Percentiles rank a stretch among this genome's conserved stretches.
These are phyloP conservation scores for Ensete glaucum DNA, from an alignment of 176 grass and related monocot genomes.

Conservation along the genomic window DNA sequence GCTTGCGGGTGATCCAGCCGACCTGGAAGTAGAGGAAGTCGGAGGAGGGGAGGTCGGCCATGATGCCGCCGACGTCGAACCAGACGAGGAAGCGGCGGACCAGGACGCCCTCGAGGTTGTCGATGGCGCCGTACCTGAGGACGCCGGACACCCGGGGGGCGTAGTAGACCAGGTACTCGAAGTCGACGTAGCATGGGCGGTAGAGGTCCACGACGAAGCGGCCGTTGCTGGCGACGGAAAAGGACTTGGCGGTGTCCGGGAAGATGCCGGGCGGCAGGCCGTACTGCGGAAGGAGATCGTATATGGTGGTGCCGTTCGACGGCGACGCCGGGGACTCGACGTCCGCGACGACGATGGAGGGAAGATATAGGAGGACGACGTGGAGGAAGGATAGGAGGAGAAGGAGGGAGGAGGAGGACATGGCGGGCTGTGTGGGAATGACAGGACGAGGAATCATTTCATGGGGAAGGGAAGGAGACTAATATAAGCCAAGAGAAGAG, in stretches of 20 bases:
- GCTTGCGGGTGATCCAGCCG: conserved; percentile 57
- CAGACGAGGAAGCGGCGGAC: conserved; percentile 4
- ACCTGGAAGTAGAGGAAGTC: conserved; percentile 6
- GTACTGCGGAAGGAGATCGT: conserved; percentile 3
- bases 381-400: not conserved
- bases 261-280: conserved; percentile 5
- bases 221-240: not conserved
- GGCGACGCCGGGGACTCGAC: not conserved
- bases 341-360: not conserved
- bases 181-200: not conserved
- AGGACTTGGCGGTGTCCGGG: conserved; percentile 3
- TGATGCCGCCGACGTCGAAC: conserved; percentile 2
- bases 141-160: not conserved
- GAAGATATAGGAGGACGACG: not conserved
- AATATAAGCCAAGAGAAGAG: too few relatives aligned
- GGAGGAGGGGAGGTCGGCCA: not conserved
- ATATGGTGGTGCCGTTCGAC: conserved; percentile 4
- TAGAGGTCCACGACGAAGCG: not conserved
- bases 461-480: too few relatives aligned
- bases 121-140: conserved; percentile 4
- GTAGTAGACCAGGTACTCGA: conserved; percentile 3
- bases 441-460: too few relatives aligned
- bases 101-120: not conserved
- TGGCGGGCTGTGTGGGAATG: not conserved
- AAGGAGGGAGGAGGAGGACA: not conserved